Evolutionary conservation across 1,284 basidiomycete genomes (phyloP), one percentile per base, ranked within the genome.

Genomic region (Ceratobasidium sp.): DNA sequence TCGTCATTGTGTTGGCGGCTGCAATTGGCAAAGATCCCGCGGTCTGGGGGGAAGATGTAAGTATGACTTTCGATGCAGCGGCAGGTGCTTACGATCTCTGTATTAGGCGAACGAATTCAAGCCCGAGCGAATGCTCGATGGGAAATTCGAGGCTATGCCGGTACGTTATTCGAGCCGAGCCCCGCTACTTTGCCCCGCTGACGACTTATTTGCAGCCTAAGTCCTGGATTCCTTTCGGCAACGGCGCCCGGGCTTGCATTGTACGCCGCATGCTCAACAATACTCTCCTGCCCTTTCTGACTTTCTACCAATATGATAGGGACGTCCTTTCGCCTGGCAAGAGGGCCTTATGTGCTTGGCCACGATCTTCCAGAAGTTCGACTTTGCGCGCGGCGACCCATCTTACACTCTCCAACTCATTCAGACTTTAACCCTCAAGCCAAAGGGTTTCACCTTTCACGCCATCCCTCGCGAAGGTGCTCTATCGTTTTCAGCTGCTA

Each of bases 81-180:
- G 18, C 18, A 20, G 26, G 9, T 44, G 23, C 33, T 9, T n/a
- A 20, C n/a, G 9, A 39, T 12, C 26, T 2, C n/a, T 33, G 7
- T 49, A 12, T 33, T 18, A 78, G 77, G 76, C 70, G 15, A 67
- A 77, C 5, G 60, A 71, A 4, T 81, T 79, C 82, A 84, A 83
- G 39, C 88, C 88, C 1, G 89, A 90, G 80, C 85, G 89, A 5
- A 88, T 88, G 86, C 82, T 89, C 39, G 86, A 88, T 77, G 82
- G 82, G 1, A 80, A 80, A 39, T 82, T 81, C 72, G 81, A 83
- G 80, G 79, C 82, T 69, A 70, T 84, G 80, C 78, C 78, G 3
- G 77, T 78, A 55, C 15, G 70, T 76, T n/a, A 20, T 56, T 58
- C 33, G 33, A 26, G 9, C 10, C 42, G n/a, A 40, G 10, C 18